Evolutionary conservation across 2,329 filamentous ascomycete species (phyloP), one percentile per base, ranked within the genome.

Genomic region (Harringtonia lauricola): DNA sequence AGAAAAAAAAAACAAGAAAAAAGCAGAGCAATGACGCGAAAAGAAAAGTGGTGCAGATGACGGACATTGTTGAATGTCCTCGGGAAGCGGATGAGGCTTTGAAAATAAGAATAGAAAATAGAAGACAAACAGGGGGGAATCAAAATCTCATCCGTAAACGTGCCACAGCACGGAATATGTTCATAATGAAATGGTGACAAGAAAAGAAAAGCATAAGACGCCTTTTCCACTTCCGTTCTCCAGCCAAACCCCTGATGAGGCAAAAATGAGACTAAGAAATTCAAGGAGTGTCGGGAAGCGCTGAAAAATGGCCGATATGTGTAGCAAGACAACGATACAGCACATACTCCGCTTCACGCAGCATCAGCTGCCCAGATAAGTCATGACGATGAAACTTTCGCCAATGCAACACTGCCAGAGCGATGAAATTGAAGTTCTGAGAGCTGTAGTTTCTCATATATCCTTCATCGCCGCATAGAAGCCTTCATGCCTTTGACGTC

Each of bases 401-500:
- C n/a, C n/a, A n/a, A n/a, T n/a, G n/a, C n/a, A n/a, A n/a, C n/a
- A n/a, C n/a, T n/a, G n/a, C n/a, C n/a, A n/a, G n/a, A n/a, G n/a
- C n/a, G n/a, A n/a, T n/a, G n/a, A n/a, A n/a, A n/a, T n/a, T n/a
- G n/a, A n/a, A n/a, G n/a, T n/a, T n/a, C n/a, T n/a, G n/a, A n/a
- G n/a, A n/a, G 18, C 13, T 14, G 9, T 10, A 18, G 12, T 44
- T 52, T 58, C 6, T 10, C 34, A 8, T 9, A 2, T 9, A 14
- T 18, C 4, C 28, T 36, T 42, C 51, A 67, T 55, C 64, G 61
- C 49, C 60, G 61, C 47, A 61, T 21, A 14, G 51, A 51, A 6
- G 43, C 41, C 40, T 46, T 48, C 28, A 56, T 49, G 45, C 51
- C 47, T 52, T 57, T 59, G 43, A 63, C 56, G 46, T 72, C 65